These are phyloP conservation scores for Nannizzia gypsea DNA, from an alignment of 2,329 filamentous ascomycete species.

Conservation along the genomic window DNA sequence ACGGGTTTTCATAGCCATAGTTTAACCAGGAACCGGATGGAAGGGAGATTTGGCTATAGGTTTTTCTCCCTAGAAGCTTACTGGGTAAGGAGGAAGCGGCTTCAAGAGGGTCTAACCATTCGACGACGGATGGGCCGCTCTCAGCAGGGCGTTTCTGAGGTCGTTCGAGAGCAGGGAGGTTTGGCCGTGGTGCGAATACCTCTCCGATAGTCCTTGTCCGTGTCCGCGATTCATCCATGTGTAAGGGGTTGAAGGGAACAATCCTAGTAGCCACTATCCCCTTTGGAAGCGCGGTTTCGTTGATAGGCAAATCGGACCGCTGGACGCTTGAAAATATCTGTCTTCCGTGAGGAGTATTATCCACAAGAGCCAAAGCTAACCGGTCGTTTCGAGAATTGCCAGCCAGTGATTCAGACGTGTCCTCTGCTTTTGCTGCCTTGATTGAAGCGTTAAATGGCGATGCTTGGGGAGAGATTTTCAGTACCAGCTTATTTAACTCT, in stretches of 20 bases:
- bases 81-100: slow-evolving; percentile 24
- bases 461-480: slow-evolving; percentile 45
- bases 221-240: slow-evolving; percentile 21
- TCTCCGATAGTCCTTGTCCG: slow-evolving; percentile 34
- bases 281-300: slow-evolving; percentile 57
- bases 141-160: slow-evolving; percentile 28
- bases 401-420: slow-evolving; percentile 14
- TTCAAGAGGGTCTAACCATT: slow-evolving; percentile 35
- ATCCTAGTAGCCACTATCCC: slow-evolving; percentile 61
- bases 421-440: slow-evolving; percentile 26
- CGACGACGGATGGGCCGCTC: slow-evolving; percentile 22
- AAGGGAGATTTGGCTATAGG: slow-evolving; percentile 31
- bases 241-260: slow-evolving; percentile 37
- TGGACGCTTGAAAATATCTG: slow-evolving; percentile 82
- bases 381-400: slow-evolving; percentile 34
- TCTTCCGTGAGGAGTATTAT: slow-evolving; percentile 59
- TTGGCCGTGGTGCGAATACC: slow-evolving; percentile 32
- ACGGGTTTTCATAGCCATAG: slow-evolving; percentile 22
- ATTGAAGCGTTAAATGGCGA: slow-evolving; percentile 20
- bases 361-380: slow-evolving; percentile 63
- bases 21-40: slow-evolving; percentile 34
- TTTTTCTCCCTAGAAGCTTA: slow-evolving; percentile 27
- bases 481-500: slow-evolving; percentile 50
- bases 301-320: slow-evolving; percentile 34
- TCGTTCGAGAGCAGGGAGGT: slow-evolving; percentile 29